Conservation (phyloP, 345 rosid species). For the Orychophragmus violaceus region DNA sequence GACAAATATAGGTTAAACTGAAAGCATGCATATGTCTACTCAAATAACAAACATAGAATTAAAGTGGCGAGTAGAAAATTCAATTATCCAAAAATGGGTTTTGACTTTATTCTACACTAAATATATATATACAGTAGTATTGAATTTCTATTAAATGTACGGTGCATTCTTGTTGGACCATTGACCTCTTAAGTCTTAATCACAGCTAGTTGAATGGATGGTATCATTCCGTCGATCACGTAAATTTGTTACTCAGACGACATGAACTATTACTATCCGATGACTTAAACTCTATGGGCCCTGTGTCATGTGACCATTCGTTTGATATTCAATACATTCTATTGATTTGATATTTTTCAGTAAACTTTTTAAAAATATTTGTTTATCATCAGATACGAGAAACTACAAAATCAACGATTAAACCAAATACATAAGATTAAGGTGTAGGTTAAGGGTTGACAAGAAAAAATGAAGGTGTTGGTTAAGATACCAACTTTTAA, state of each 20-base stretch:
- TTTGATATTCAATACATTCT: not conserved
- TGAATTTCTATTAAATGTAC: not conserved
- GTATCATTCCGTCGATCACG: not conserved
- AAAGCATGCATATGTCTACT: not conserved
- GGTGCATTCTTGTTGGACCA: conserved; percentile 2
- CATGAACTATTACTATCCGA: not conserved
- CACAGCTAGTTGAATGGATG: conserved; percentile 3
- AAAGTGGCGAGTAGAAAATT: not conserved
- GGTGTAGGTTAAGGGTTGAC: too few relatives aligned
- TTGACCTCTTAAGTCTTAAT: not conserved
- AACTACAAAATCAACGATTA: not conserved
- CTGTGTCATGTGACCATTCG: not conserved
- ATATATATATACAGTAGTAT: not conserved
- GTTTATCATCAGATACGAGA: not conserved
- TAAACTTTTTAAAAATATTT: not conserved
- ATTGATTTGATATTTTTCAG: too few relatives aligned
- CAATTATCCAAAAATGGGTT: not conserved
- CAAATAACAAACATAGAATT: not conserved
- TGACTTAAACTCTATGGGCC: not conserved
- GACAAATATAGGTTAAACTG: too few relatives aligned
- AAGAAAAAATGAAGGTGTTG: not conserved
- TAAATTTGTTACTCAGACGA: not conserved
- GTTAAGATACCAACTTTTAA: not conserved
- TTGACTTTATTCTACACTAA: not conserved
- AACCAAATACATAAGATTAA: not conserved